phyloP scores from a whole-genome alignment of 768 basidiomycete species.

The Nevesoporus exiguus region DNA sequence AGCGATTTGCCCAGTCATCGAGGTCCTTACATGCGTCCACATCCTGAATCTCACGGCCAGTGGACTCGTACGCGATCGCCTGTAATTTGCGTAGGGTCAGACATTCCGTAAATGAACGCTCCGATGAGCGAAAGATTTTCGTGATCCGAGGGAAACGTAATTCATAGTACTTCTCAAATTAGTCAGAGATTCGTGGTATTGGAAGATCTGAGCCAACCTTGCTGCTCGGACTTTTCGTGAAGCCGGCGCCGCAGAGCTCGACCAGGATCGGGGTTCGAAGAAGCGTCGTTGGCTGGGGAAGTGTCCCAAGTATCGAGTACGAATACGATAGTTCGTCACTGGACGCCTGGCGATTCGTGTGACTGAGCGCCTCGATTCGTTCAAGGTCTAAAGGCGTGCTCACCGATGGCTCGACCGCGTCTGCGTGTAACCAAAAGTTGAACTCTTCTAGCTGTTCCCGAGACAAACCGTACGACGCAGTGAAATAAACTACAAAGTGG shows the following conservation, averaged over 20 bases:
- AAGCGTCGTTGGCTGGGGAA: conserved; percentile 53
- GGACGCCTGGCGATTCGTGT: conserved; percentile 1
- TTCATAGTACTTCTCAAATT: conserved; percentile 62
- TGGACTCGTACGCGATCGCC: conserved; percentile 48
- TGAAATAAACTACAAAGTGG: conserved; percentile 72
- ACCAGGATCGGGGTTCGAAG: conserved; percentile 61
- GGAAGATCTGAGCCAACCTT: conserved; percentile 39
- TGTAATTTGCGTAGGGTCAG: conserved; percentile 49
- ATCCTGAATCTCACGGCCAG: conserved; percentile 46
- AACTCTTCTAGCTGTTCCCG: conserved; percentile 66
- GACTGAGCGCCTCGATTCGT: not conserved
- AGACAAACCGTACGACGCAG: conserved; percentile 68
- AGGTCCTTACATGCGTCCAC: conserved; percentile 43
- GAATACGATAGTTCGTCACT: conserved; percentile 47
- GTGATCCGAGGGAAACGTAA: conserved; percentile 79
- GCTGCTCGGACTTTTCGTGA: conserved; percentile 61
- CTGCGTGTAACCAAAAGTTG: conserved; percentile 56
- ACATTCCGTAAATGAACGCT: conserved; percentile 65
- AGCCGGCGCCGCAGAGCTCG: conserved; percentile 81
- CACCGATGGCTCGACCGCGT: conserved; percentile 25
- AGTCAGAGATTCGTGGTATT: not conserved
- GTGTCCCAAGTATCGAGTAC: conserved; percentile 45
- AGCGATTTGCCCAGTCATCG: conserved; percentile 40
- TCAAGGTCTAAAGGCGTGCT: not conserved
- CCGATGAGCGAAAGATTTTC: conserved; percentile 58